Evolutionary conservation across 2,329 filamentous ascomycete species (phyloP).

Genomic region (Paraphaeosphaeria sporulosa): DNA sequence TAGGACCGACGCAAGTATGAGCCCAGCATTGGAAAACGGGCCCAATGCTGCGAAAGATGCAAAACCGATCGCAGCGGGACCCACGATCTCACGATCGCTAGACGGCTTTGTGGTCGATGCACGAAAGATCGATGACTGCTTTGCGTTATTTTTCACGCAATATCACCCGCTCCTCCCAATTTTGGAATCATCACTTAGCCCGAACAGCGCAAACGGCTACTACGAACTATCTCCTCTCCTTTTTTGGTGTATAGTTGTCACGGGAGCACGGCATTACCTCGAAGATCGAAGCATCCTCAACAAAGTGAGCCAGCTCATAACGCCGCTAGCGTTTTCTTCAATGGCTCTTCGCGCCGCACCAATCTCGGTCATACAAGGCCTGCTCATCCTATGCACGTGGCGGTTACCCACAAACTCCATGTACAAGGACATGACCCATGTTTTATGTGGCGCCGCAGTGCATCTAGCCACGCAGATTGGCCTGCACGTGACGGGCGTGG

Average conservation of each 20-base stretch:
- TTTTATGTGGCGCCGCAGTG: slow-evolving; percentile 51
- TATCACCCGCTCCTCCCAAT: slow-evolving; percentile 46
- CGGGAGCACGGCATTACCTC: slow-evolving; percentile 48
- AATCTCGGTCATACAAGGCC: slow-evolving; percentile 50
- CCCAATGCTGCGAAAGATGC: slow-evolving; percentile 27
- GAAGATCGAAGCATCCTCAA: slow-evolving; percentile 47
- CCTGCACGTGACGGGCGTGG: slow-evolving; percentile 48
- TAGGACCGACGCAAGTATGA: slow-evolving; percentile 37
- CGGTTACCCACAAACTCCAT: slow-evolving; percentile 51
- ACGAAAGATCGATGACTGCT: slow-evolving; percentile 46
- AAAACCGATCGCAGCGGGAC: slow-evolving; percentile 26
- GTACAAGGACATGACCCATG: slow-evolving; percentile 51
- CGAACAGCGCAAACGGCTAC: slow-evolving; percentile 44
- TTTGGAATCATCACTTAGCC: slow-evolving; percentile 36
- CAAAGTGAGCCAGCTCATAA: slow-evolving; percentile 43
- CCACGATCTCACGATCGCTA: slow-evolving; percentile 37
- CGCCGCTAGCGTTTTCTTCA: slow-evolving; percentile 47
- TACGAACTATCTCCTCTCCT: slow-evolving; percentile 46
- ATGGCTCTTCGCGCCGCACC: slow-evolving; percentile 47
- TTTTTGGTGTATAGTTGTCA: slow-evolving; percentile 52
- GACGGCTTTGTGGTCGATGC: slow-evolving; percentile 44
- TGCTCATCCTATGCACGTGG: slow-evolving; percentile 52
- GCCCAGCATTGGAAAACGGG: slow-evolving; percentile 32
- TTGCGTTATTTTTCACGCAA: slow-evolving; percentile 44
- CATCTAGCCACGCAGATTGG: slow-evolving; percentile 53